Evolutionary conservation across 768 basidiomycete species (phyloP).

Genomic region (Agrocybe praecox): DNA sequence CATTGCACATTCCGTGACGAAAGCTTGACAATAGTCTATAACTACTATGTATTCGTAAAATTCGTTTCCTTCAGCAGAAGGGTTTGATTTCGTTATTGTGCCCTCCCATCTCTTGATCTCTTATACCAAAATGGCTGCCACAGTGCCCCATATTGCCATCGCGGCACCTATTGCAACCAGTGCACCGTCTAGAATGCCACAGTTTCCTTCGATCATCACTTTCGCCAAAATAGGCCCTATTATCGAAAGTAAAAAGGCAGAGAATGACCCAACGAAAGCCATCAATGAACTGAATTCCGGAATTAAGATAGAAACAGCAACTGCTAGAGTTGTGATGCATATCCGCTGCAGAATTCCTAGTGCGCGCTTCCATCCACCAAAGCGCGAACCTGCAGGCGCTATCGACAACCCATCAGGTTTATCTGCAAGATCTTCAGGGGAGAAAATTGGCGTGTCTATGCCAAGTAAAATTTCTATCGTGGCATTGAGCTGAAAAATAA

Average conservation of each 20-base stretch:
- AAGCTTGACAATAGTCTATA: conserved; percentile 36
- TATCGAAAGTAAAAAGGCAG: conserved; percentile 74
- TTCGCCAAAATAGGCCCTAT: conserved; percentile 80
- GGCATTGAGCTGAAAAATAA: conserved; percentile 61
- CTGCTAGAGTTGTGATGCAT: conserved; percentile 57
- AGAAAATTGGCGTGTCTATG: conserved; percentile 47
- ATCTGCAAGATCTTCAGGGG: conserved; percentile 39
- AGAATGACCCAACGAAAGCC: conserved; percentile 92
- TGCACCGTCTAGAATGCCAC: conserved; percentile 51
- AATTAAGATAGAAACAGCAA: conserved; percentile 70
- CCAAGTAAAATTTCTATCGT: conserved; percentile 82
- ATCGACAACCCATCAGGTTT: conserved; percentile 35
- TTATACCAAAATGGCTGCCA: conserved; percentile 50
- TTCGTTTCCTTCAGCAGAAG: background rate
- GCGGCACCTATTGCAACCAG: conserved; percentile 52
- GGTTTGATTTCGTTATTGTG: background rate
- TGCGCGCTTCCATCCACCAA: conserved; percentile 37
- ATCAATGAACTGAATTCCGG: conserved; percentile 84
- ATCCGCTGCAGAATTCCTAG: conserved; percentile 59
- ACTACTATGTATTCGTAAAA: background rate
- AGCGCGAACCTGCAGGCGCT: conserved; percentile 23
- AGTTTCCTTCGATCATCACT: conserved; percentile 53
- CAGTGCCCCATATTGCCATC: conserved; percentile 83
- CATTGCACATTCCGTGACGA: conserved; percentile 66
- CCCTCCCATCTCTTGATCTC: background rate